phyloP scores from a whole-genome alignment of 1,284 basidiomycete genomes.

The Pascua sp. region DNA sequence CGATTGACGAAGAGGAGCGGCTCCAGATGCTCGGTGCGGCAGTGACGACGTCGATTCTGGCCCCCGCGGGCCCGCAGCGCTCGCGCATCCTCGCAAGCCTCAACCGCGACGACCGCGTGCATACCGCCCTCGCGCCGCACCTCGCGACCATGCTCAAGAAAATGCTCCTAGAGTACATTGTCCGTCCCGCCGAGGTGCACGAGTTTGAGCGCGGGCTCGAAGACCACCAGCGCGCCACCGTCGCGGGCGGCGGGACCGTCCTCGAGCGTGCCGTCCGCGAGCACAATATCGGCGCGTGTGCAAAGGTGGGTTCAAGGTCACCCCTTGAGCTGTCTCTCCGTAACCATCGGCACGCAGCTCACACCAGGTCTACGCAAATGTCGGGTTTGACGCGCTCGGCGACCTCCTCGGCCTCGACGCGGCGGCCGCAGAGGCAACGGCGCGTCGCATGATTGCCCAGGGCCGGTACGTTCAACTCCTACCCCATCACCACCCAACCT shows the following conservation, averaged over 20 bases:
- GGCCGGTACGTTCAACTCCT: constrained; percentile 56
- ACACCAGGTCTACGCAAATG: constrained; percentile 77
- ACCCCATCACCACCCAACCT: too few species aligned
- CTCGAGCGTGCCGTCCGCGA: constrained; percentile 96
- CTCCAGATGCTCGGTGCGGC: constrained; percentile 83
- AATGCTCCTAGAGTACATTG: constrained; percentile 95
- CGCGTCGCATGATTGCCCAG: constrained; percentile 89
- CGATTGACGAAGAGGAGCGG: constrained; percentile 87
- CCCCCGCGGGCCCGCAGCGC: constrained; percentile 92
- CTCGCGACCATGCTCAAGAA: constrained; percentile 83
- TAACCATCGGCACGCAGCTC: constrained; percentile 3
- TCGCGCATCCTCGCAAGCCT: constrained; percentile 86
- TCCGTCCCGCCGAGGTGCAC: constrained; percentile 80
- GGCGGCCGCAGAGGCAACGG: constrained; percentile 86
- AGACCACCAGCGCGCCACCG: constrained; percentile 86
- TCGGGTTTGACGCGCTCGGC: constrained; percentile 83
- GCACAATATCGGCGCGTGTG: constrained; percentile 93
- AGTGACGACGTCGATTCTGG: constrained; percentile 93
- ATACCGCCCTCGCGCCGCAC: constrained; percentile 53
- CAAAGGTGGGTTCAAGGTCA: constrained; percentile 54
- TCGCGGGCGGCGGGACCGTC: constrained; percentile 78
- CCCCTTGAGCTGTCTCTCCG: too few species aligned
- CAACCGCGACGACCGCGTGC: constrained; percentile 88
- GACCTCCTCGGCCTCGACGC: constrained; percentile 78
- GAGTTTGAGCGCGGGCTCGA: constrained; percentile 83